phyloP scores from a whole-genome alignment of 345 rosid genomes.

The Salix purpurea region DNA sequence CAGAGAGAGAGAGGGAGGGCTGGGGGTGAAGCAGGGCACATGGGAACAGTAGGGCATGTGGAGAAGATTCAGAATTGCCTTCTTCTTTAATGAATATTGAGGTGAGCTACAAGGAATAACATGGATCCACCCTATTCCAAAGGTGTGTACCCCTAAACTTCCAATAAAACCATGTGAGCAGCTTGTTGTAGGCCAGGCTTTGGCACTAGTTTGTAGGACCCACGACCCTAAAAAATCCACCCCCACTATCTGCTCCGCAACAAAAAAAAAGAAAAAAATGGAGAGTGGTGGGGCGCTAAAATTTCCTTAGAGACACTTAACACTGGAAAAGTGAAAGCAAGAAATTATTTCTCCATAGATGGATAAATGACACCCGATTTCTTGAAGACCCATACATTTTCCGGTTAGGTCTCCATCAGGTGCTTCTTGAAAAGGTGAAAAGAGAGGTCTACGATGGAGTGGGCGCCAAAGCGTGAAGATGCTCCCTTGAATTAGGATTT shows the following conservation, averaged over 20 bases:
- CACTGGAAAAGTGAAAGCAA: constrained; percentile 22
- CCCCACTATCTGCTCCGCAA: constrained; percentile 17
- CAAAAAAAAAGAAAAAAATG: constrained; percentile 15
- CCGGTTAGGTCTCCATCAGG: constrained; percentile 1
- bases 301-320: constrained; percentile 29
- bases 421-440: background rate
- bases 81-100: constrained; percentile 22
- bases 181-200: constrained; percentile 55
- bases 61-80: constrained; percentile 61
- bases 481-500: no score
- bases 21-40: constrained; percentile 50
- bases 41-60: constrained; percentile 77
- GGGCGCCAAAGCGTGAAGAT: background rate
- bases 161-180: constrained; percentile 60
- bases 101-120: constrained; percentile 45
- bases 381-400: constrained; percentile 9
- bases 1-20: background rate
- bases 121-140: constrained; percentile 47
- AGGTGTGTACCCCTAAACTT: constrained; percentile 31
- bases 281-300: constrained; percentile 31
- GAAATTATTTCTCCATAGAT: constrained; percentile 27
- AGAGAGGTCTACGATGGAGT: background rate
- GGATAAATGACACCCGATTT: constrained; percentile 21
- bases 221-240: constrained; percentile 6
- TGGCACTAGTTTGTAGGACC: constrained; percentile 40